A percentile compares a stretch with the other conserved stretches of the same genome.
Evolutionary conservation across 345 rosid species (phyloP).

Genomic region (Raphanus raphanistrum): DNA sequence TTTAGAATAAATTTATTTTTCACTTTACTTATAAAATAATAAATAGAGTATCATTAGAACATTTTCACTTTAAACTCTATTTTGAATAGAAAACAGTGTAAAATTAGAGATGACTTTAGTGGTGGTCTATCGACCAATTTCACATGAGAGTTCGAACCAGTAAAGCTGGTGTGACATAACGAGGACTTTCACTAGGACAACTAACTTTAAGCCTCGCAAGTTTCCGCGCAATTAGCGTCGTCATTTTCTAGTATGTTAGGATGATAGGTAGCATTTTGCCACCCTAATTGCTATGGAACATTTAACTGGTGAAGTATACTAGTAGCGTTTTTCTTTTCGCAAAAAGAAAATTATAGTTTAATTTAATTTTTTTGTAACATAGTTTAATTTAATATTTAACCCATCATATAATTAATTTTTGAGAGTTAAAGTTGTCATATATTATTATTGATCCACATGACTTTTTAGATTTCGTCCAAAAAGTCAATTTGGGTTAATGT

Average conservation of each 20-base stretch:
- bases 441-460: not conserved
- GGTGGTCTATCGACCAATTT: not conserved
- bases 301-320: not conserved
- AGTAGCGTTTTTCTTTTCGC: too few species aligned
- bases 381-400: not conserved
- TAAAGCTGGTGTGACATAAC: not conserved
- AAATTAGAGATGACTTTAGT: too few species aligned
- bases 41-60: too few species aligned
- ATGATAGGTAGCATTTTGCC: not conserved
- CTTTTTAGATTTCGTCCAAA: not conserved
- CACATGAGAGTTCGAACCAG: not conserved
- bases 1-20: too few species aligned
- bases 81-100: too few species aligned
- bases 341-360: too few species aligned
- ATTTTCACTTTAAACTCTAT: too few species aligned
- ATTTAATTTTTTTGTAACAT: too few species aligned
- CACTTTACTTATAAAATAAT: too few species aligned
- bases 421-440: not conserved
- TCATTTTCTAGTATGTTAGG: not conserved
- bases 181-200: not conserved
- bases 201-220: not conserved
- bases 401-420: not conserved
- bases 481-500: too few species aligned
- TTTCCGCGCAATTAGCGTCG: not conserved
- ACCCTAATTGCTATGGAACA: not conserved